Evolutionary conservation across 352 stramenopile genomes (phyloP), one percentile per base, ranked within the genome.

Genomic region (Pythium inflatum): DNA sequence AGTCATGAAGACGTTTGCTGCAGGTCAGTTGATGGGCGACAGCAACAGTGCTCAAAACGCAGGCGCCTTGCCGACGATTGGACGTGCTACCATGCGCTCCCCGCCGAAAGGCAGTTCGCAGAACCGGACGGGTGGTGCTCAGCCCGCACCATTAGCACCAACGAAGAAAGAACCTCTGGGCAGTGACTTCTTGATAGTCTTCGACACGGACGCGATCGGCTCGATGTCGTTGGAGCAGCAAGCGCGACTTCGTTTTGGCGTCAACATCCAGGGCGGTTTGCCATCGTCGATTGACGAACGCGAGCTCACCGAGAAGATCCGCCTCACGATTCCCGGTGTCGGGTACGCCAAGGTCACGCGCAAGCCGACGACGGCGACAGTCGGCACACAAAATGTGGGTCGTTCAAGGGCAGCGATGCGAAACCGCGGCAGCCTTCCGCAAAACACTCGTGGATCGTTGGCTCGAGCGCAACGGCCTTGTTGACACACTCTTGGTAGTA

Each of bases 171-270:
- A 71, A n/a, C 34, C 13, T 4, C 60, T 36, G 3, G 64, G 54
- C 24, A 46, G 22, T 27, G 28, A 24, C 11, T 58, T 64, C 46
- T 34, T 41, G 7, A 45, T 67, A 12, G 45, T 72, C 12, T 72
- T 72, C 25, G 65, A 72, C n/a, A 57, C 41, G 18, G 55, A 56
- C 11, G 30, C 36, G 3, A 66, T 72, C 50, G 40, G 12, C 27
- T n/a, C 24, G 11, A 60, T 72, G 46, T 38, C 65, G 11, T n/a
- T 72, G 12, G 65, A 72, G 25, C 53, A 70, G 18, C 67, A 66
- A 25, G 41, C 54, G 20, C 53, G 36, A 27, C 45, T 68, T 33
- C 60, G 54, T 2, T 62, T 54, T 33, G 59, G 56, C 24, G 65
- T 72, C 2, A 48, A 50, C 34, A 53, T 74, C 53, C 58, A 66